Conservation (phyloP, 306 rosid genomes). For the Sicyos edulis region DNA sequence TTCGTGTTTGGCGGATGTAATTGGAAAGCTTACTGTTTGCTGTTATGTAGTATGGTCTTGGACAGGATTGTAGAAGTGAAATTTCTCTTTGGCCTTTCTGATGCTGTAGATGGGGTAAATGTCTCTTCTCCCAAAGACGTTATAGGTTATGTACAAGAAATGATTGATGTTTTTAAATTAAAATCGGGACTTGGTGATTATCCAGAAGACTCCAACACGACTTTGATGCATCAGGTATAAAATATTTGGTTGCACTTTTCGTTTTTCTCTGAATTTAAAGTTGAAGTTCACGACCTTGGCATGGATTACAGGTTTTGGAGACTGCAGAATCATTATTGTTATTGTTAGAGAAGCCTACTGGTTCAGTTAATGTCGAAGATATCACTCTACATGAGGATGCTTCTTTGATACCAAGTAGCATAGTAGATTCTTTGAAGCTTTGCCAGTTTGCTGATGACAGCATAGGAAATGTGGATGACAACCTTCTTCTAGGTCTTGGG, state of each 20-base stretch:
- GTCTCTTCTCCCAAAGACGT: conserved; percentile 61
- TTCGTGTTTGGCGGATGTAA: background rate
- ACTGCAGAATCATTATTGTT: conserved; percentile 48
- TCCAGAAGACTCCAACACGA: conserved; percentile 39
- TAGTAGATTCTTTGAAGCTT: conserved; percentile 40
- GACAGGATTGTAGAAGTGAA: conserved; percentile 64
- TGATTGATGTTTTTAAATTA: conserved; percentile 48
- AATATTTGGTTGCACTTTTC: conserved; percentile 19
- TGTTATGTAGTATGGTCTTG: conserved; percentile 58
- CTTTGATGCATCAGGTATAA: conserved; percentile 54
- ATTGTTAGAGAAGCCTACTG: conserved; percentile 55
- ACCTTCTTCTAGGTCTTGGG: conserved; percentile 53
- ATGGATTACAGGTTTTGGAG: conserved; percentile 57
- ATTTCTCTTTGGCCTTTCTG: conserved; percentile 71
- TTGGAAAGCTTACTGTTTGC: conserved; percentile 23
- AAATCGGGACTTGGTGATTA: conserved; percentile 40
- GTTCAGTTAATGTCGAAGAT: conserved; percentile 43
- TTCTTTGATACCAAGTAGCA: conserved; percentile 38
- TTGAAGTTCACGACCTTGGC: conserved; percentile 27
- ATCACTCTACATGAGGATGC: conserved; percentile 26
- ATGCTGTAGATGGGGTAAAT: conserved; percentile 39
- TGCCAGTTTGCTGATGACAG: conserved; percentile 44
- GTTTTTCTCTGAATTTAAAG: conserved; percentile 13
- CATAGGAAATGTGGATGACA: conserved; percentile 55
- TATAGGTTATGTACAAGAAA: conserved; percentile 47